Conservation (phyloP, 176 grass and related monocot species). For the Chloris gayana region DNA sequence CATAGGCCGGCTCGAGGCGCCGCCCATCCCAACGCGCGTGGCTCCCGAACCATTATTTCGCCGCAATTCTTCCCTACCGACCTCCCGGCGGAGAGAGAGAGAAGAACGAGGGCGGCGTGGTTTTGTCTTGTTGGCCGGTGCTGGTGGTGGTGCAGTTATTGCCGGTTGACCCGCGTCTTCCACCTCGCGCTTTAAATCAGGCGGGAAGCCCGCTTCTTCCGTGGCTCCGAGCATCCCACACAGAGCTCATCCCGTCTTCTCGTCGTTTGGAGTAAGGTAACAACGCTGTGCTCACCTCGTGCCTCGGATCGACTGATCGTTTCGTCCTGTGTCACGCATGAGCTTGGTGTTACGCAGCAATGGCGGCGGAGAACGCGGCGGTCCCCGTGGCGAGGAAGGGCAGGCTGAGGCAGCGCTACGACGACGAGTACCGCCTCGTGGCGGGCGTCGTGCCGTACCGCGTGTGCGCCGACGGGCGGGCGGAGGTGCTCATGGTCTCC, state of each 20-base stretch:
- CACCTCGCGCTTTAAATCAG: constrained; percentile 37
- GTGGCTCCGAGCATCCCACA: not conserved
- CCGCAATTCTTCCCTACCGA: not conserved
- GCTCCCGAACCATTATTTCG: not conserved
- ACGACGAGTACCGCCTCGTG: constrained; percentile 73
- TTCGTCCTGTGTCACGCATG: too few relatives aligned
- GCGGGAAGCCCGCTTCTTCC: constrained; percentile 29
- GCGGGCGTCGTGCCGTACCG: too few relatives aligned
- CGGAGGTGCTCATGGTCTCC: constrained; percentile 88
- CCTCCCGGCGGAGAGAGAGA: not conserved
- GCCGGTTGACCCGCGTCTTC: constrained; percentile 20
- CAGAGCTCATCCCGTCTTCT: not conserved
- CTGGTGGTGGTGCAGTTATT: constrained; percentile 45
- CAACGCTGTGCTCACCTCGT: too few relatives aligned
- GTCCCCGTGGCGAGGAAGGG: constrained; percentile 55
- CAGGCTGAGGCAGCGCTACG: constrained; percentile 66
- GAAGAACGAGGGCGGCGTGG: not conserved
- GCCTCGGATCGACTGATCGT: too few relatives aligned
- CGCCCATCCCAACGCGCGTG: constrained; percentile 32
- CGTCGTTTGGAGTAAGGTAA: not conserved
- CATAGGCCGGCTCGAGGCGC: constrained; percentile 54
- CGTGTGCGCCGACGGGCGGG: constrained; percentile 9
- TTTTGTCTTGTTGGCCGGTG: constrained; percentile 38
- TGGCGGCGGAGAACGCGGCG: not conserved
- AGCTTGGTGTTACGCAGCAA: not conserved